Base-by-base conservation (phyloP, 805 yeast species). In the Barnettozyma californica region DNA sequence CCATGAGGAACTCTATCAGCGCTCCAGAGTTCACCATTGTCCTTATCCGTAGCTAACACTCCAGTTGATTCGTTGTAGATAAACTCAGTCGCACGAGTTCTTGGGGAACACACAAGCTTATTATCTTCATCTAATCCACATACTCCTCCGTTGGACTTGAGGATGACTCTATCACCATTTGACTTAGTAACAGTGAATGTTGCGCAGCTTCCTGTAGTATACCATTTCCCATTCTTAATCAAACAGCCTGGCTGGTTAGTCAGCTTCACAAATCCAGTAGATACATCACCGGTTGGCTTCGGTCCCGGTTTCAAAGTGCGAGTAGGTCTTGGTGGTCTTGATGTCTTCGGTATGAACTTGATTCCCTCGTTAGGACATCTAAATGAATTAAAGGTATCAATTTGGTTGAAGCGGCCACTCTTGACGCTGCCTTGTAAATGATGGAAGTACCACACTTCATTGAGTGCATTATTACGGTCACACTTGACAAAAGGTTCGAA, bases 151-250 rank as follows among this genome's bases (percentile, higher is more conserved):
- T 87, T 78, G 1, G 94, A 77, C 51, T 74, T 74, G 41, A 91
- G 60, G 76, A 58, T 53, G 49, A n/a, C 94, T 94, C 3, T 53
- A 9, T 38, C 29, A n/a, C 35, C 38, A 14, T 31, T 26, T 9
- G 46, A 29, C n/a, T 53, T 48, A 14, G 42, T 59, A 23, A 86
- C 57, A 23, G 73, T 73, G 67, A 74, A 91, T 5, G 84, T 80
- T 5, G 97, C 98, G 66, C 97, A 92, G 0, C 94, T 80, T 1
- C 97, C 97, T 37, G 68, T 63, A 5, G 76, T 62, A 67, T 84
- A 87, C 94, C 95, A 91, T 55, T 80, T 77, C 4, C 99, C 99
- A 59, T 80, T 86, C 51, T 86, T 79, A 59, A 91, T 92, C 50
- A 92, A 68, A 66, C 96, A 88, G 9, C 96, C 96, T 5, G 65